These are phyloP conservation scores for Brachypodium distachyon DNA, from an alignment of 202 grass and related monocot genomes.

Conservation along the genomic window DNA sequence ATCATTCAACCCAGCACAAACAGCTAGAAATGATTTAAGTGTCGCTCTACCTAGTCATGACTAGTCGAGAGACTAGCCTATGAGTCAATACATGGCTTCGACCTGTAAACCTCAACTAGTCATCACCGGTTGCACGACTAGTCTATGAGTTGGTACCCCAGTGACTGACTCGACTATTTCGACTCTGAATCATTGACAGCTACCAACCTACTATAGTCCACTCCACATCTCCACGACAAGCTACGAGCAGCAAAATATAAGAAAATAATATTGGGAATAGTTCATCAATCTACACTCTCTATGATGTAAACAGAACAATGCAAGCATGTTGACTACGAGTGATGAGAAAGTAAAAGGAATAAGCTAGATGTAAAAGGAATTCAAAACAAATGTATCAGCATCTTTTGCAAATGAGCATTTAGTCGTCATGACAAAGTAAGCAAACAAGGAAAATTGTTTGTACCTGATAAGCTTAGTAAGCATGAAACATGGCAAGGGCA, in stretches of 20 bases:
- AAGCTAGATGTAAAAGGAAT: not conserved
- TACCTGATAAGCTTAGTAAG: not conserved
- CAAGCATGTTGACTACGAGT: not conserved
- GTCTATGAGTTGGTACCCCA: too few species aligned
- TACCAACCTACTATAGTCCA: not conserved
- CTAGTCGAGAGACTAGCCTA: too few species aligned
- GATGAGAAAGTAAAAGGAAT: not conserved
- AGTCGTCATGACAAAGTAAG: not conserved
- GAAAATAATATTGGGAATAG: not conserved
- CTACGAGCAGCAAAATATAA: not conserved
- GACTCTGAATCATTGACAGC: too few species aligned
- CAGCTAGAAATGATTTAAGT: too few species aligned
- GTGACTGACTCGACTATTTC: too few species aligned
- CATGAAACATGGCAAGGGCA: not conserved
- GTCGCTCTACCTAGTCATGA: too few species aligned
- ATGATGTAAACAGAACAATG: not conserved
- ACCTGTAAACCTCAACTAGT: too few species aligned
- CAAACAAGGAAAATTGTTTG: not conserved
- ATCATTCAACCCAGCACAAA: slow-evolving; percentile 5
- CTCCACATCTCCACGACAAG: too few species aligned
- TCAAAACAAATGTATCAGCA: not conserved
- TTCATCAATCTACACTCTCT: not conserved
- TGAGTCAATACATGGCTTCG: too few species aligned
- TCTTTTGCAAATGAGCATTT: not conserved
- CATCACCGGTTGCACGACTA: too few species aligned